Conservation (phyloP, 2,329 filamentous ascomycete species). For the Neopestalotiopsis clavispora region DNA sequence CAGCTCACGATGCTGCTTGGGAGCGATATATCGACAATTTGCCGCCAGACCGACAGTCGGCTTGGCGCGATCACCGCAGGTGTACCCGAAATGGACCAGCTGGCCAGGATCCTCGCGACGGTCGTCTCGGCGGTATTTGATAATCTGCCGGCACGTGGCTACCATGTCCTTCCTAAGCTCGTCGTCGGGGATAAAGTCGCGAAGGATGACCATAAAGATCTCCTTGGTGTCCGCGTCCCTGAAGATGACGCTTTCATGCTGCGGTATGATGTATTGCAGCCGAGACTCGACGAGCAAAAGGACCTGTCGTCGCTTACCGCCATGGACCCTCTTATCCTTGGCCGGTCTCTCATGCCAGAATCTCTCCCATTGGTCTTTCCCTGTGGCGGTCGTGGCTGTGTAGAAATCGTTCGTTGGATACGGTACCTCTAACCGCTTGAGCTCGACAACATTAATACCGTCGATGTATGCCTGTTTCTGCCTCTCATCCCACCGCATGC, state of each 20-base stretch:
- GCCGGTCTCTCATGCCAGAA: constrained; percentile 19
- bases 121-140: constrained; percentile 19
- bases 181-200: constrained; percentile 26
- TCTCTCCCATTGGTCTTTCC: constrained; percentile 12
- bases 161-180: constrained; percentile 21
- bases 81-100: constrained; percentile 28
- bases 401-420: constrained; percentile 21
- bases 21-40: constrained; percentile 15
- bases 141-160: constrained; percentile 22
- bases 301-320: constrained; percentile 19
- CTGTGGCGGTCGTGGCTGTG: constrained; percentile 20
- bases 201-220: constrained; percentile 26
- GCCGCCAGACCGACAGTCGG: neutral
- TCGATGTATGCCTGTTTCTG: constrained; percentile 18
- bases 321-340: constrained; percentile 19
- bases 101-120: constrained; percentile 22
- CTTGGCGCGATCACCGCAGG: constrained; percentile 20
- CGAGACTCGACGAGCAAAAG: constrained; percentile 18
- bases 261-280: constrained; percentile 23
- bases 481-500: constrained; percentile 20
- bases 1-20: constrained; percentile 16
- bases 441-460: constrained; percentile 18
- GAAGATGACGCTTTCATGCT: constrained; percentile 29
- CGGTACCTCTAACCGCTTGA: constrained; percentile 16
- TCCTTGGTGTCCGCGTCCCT: constrained; percentile 27